A percentile compares a stretch with the other conserved stretches of the same genome.
These are phyloP conservation scores for Allomyces javanicus DNA, from an alignment of 192 early-diverging fungal species.

Conservation along the genomic window DNA sequence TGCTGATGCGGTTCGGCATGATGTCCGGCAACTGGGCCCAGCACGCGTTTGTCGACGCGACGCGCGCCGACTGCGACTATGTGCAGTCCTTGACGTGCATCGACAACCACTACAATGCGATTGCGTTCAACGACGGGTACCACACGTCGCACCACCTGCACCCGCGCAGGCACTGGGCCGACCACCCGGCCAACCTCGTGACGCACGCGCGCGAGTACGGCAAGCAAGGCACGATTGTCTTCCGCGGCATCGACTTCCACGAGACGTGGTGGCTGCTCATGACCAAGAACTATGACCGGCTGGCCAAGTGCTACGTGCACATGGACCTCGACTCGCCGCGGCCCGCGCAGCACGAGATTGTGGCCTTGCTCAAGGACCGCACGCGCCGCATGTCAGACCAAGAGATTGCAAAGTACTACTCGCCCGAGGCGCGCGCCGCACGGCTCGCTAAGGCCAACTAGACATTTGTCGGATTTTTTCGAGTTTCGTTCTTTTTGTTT, in stretches of 20 bases:
- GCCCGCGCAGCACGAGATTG: conserved; percentile 6
- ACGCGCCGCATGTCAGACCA: conserved; percentile 7
- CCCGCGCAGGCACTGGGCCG: conserved; percentile 18
- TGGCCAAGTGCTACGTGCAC: conserved; percentile 12
- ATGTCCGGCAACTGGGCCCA: conserved; percentile 26
- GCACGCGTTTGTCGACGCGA: conserved; percentile 18
- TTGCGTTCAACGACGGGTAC: conserved; percentile 19
- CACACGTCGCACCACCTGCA: conserved; percentile 27
- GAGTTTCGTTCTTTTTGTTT: too few relatives aligned
- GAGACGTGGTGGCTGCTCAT: conserved; percentile 13
- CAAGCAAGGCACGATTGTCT: conserved; percentile 11
- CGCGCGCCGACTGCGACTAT: conserved; percentile 12
- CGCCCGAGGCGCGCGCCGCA: not conserved
- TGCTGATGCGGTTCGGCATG: conserved; percentile 15
- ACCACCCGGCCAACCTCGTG: conserved; percentile 19
- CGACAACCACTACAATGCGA: conserved; percentile 13
- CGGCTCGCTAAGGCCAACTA: too few relatives aligned
- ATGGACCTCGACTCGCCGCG: conserved; percentile 1
- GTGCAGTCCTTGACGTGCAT: conserved; percentile 16
- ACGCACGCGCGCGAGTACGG: conserved; percentile 6
- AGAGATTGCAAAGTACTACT: conserved; percentile 11
- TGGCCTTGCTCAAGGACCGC: conserved; percentile 9
- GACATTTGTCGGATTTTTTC: too few relatives aligned
- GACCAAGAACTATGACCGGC: conserved; percentile 9
- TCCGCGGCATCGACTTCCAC: conserved; percentile 12